Conservation (phyloP, 2,329 filamentous ascomycete species). For the Clarireedia hainanense region DNA sequence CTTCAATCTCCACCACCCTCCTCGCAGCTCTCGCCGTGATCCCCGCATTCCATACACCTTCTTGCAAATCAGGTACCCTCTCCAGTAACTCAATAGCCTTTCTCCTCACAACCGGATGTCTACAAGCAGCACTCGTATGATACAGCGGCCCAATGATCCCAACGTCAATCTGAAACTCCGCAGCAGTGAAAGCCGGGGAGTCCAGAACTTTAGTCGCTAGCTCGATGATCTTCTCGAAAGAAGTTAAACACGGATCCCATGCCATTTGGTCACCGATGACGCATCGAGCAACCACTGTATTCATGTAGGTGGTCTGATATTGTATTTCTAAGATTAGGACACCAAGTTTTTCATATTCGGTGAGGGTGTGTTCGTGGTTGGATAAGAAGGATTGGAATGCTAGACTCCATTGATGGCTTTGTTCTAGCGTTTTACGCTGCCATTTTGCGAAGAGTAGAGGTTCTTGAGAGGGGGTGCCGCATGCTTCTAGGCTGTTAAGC, state of each 20-base stretch:
- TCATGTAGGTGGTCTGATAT: slow-evolving; percentile 36
- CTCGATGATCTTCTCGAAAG: slow-evolving; percentile 47
- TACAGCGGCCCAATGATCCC: slow-evolving; percentile 56
- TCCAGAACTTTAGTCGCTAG: slow-evolving; percentile 33
- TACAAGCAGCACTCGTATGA: slow-evolving; percentile 49
- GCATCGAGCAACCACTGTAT: background rate
- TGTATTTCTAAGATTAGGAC: slow-evolving; percentile 53
- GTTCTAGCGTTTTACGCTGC: slow-evolving; percentile 36
- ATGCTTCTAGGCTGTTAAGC: slow-evolving; percentile 30
- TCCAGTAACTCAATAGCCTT: slow-evolving; percentile 50
- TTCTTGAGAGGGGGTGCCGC: slow-evolving; percentile 37
- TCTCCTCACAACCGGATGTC: slow-evolving; percentile 45
- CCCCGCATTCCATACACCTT: slow-evolving; percentile 55
- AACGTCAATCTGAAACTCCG: background rate
- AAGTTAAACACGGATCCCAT: slow-evolving; percentile 44
- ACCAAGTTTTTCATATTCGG: slow-evolving; percentile 43
- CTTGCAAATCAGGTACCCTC: slow-evolving; percentile 48
- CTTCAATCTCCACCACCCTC: slow-evolving; percentile 10
- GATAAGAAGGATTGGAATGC: slow-evolving; percentile 48
- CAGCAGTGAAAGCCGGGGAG: background rate
- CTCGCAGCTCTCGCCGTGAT: slow-evolving; percentile 7
- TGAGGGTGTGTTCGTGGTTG: slow-evolving; percentile 36
- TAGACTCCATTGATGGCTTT: slow-evolving; percentile 43
- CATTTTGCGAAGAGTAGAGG: slow-evolving; percentile 1
- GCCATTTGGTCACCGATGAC: slow-evolving; percentile 33